Evolutionary conservation across 108 stramenopile species (phyloP), one percentile per base, ranked within the genome.

Genomic region (Bacterosira constricta): DNA sequence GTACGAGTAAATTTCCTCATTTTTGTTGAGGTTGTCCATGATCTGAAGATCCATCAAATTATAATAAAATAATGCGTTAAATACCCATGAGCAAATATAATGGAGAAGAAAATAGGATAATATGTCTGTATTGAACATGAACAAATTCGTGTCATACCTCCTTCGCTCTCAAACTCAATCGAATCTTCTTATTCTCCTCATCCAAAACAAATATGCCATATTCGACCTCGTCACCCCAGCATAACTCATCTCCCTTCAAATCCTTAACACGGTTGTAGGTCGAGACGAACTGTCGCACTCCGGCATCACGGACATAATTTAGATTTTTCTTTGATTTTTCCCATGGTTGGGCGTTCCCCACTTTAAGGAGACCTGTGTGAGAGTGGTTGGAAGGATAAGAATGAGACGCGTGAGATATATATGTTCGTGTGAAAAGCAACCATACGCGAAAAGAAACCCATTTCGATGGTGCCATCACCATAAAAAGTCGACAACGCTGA

Each of bases 151-250:
- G 0, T 75, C 90, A 62, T 57, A 93, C 89, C 62, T 91, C 89
- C 75, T 94, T 93, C 32, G 87, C 92, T 38, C 93, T 83, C 71
- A 95, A 80, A 55, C 81, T 82, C 41, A 97, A 60, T 23, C 95
- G 86, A 41, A 97, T 78, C 39, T 92, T 93, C 68, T 92, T 94
- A 6, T 81, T 69, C 27, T 94, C 86, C 1, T 73, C 54, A 63
- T 97, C 97, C 27, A 98, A 54, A 64, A 82, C 71, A 79, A 99
- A 96, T 32, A 98, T 81, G 7, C 96, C 97, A 75, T 96, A 97
- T 83, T 99, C 99, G 62, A 99, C 89, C 82, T 99, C 99, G 72
- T 99, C 99, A 34, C 99, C 99, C 96, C 96, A 99, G 30, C 95
- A 59, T 25, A 99, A 82, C 67, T 96, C 96, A 71, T 99, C 96